phyloP scores from a whole-genome alignment of 2,329 filamentous ascomycete species.

The Cordyceps pruinosa region DNA sequence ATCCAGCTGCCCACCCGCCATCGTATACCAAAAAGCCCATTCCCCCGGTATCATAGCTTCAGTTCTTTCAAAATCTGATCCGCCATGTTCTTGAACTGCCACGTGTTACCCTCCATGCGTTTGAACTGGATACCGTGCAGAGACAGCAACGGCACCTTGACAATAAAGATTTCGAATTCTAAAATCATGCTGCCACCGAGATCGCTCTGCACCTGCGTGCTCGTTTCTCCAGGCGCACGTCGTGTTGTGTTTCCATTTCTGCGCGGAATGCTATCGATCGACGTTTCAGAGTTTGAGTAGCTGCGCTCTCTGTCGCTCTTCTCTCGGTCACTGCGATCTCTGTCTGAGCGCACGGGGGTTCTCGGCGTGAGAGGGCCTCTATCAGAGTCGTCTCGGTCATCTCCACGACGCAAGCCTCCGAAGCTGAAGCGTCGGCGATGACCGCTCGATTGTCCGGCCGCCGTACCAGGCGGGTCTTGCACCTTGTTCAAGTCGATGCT shows the following conservation, averaged over 20 bases:
- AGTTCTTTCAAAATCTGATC: slow-evolving; percentile 88
- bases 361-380: slow-evolving; percentile 34
- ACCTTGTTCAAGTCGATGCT: slow-evolving; percentile 81
- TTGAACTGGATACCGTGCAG: slow-evolving; percentile 98
- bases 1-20: not conserved
- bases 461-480: slow-evolving; percentile 55
- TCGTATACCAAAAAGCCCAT: not conserved
- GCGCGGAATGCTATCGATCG: slow-evolving; percentile 63
- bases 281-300: slow-evolving; percentile 82
- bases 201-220: slow-evolving; percentile 85
- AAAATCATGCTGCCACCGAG: slow-evolving; percentile 77
- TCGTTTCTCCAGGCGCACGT: slow-evolving; percentile 74
- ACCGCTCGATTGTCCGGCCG: slow-evolving; percentile 44
- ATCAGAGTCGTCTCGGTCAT: slow-evolving; percentile 57
- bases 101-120: slow-evolving; percentile 88
- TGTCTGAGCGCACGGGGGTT: slow-evolving; percentile 37
- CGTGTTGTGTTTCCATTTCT: slow-evolving; percentile 45
- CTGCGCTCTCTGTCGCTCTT: slow-evolving; percentile 49
- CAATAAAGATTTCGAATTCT: slow-evolving; percentile 92
- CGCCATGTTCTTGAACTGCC: slow-evolving; percentile 98
- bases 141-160: slow-evolving; percentile 90
- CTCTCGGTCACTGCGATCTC: slow-evolving; percentile 19
- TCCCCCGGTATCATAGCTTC: slow-evolving; percentile 50
- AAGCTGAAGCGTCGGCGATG: slow-evolving; percentile 81
- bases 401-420: slow-evolving; percentile 53